Percentiles rank a stretch among this genome's conserved stretches.
phyloP scores from a whole-genome alignment of 2,329 filamentous ascomycete species.

The Pleurostoma richardsiae region DNA sequence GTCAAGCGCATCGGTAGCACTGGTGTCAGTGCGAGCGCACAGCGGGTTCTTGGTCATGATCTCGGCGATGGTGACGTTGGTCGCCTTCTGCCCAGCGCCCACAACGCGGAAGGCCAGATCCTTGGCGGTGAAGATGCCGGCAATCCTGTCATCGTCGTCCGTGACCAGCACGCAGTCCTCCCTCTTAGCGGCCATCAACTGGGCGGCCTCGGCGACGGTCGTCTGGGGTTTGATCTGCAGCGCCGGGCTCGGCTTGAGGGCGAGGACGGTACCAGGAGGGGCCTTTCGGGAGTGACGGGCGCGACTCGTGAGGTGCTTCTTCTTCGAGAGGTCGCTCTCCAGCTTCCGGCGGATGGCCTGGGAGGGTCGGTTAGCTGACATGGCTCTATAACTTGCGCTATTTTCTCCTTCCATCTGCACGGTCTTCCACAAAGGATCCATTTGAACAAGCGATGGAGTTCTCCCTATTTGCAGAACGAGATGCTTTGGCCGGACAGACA shows the following conservation, averaged over 20 bases:
- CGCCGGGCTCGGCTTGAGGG: conserved; percentile 89
- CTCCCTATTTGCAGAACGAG: conserved; percentile 2
- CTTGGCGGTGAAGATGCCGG: conserved; percentile 98
- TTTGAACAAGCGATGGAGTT: neutral
- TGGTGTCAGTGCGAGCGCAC: conserved; percentile 94
- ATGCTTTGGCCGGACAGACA: neutral
- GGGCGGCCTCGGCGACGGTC: conserved; percentile 91
- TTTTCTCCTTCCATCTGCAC: no score
- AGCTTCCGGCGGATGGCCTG: conserved; percentile 96
- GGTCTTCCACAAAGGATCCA: conserved; percentile 1
- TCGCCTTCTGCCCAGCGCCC: conserved; percentile 82
- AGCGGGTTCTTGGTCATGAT: conserved; percentile 99
- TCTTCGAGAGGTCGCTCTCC: conserved; percentile 96
- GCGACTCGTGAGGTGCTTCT: conserved; percentile 75
- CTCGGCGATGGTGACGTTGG: conserved; percentile 87
- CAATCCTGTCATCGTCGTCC: conserved; percentile 95
- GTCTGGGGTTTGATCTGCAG: conserved; percentile 96
- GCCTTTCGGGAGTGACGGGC: conserved; percentile 87
- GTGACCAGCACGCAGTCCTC: conserved; percentile 98
- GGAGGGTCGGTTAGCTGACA: conserved; percentile 24
- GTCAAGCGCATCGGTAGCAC: conserved; percentile 93
- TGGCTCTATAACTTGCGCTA: neutral
- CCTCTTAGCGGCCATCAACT: conserved; percentile 97
- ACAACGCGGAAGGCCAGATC: conserved; percentile 97
- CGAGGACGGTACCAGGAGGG: conserved; percentile 90